These are phyloP conservation scores for Herpetomonas tarakana DNA, from an alignment of 208 protist genomes.

Conservation along the genomic window DNA sequence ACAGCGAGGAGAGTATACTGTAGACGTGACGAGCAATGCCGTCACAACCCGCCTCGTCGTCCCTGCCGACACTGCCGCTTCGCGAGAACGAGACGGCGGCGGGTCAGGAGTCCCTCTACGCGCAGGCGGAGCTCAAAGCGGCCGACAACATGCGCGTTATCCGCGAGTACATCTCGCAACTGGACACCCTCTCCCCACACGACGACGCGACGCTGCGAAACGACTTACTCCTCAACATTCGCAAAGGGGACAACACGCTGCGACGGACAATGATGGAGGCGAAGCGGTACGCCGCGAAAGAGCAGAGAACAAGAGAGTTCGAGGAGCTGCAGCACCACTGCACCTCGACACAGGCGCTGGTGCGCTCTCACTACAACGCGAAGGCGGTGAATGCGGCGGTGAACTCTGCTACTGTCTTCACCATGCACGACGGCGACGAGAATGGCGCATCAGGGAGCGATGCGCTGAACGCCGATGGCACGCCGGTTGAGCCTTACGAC, in stretches of 20 bases:
- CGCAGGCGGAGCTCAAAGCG: slow-evolving; percentile 24
- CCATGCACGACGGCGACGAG: slow-evolving; percentile 19
- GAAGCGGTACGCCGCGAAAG: slow-evolving; percentile 25
- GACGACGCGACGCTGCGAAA: slow-evolving; percentile 18
- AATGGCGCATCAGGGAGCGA: slow-evolving; percentile 2
- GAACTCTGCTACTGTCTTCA: slow-evolving; percentile 8
- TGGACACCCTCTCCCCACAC: slow-evolving; percentile 21
- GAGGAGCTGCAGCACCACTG: slow-evolving; percentile 28
- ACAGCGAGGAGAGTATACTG: too few relatives aligned
- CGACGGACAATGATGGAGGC: slow-evolving; percentile 34
- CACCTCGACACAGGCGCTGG: slow-evolving; percentile 39
- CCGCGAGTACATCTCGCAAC: slow-evolving; percentile 36
- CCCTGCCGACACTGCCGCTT: slow-evolving; percentile 35
- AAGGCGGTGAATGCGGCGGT: slow-evolving; percentile 6
- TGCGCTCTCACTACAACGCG: slow-evolving; percentile 24
- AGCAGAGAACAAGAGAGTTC: slow-evolving; percentile 29
- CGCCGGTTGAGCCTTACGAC: slow-evolving; percentile 20
- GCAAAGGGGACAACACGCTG: slow-evolving; percentile 25
- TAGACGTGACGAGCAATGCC: too few relatives aligned
- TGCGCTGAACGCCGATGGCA: neutral
- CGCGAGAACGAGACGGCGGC: slow-evolving; percentile 19
- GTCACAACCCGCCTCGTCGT: too few relatives aligned
- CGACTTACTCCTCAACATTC: slow-evolving; percentile 33
- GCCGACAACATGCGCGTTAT: slow-evolving; percentile 34
- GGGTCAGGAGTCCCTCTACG: slow-evolving; percentile 19